phyloP scores from a whole-genome alignment of 2,329 filamentous ascomycete genomes.

The Cytospora schulzeri region DNA sequence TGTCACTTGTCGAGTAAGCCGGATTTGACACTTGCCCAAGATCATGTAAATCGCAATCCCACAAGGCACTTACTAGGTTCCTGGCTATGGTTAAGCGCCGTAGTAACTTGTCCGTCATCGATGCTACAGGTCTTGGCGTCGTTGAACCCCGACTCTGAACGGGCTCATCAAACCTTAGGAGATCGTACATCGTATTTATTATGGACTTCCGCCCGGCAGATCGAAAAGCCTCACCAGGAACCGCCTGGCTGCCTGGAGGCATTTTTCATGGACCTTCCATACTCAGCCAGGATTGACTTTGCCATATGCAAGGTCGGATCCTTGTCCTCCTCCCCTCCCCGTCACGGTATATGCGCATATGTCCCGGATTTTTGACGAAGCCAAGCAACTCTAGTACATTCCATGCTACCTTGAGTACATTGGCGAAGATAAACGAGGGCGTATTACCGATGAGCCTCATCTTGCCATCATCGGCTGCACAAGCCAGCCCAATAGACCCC shows the following conservation, averaged over 20 bases:
- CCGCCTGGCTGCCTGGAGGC: neutral
- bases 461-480: conserved; percentile 6
- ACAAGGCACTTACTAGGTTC: neutral
- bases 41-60: neutral
- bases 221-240: neutral
- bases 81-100: neutral
- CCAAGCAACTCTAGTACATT: conserved; percentile 11
- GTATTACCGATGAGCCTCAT: conserved; percentile 2
- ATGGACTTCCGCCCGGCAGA: neutral
- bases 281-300: conserved; percentile 2
- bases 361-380: conserved; percentile 2
- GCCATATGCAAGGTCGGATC: conserved; percentile 7
- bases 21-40: neutral
- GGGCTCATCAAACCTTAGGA: neutral
- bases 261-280: neutral
- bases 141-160: conserved; percentile 10
- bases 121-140: conserved; percentile 1
- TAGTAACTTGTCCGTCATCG: conserved; percentile 1
- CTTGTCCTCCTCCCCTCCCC: neutral
- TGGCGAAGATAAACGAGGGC: conserved; percentile 1
- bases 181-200: neutral
- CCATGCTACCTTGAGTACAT: conserved; percentile 5
- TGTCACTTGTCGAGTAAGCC: neutral
- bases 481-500: conserved; percentile 6
- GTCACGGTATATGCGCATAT: too few species aligned